phyloP scores from a whole-genome alignment of 306 rosid species.

The Sphenostylis stenocarpa region DNA sequence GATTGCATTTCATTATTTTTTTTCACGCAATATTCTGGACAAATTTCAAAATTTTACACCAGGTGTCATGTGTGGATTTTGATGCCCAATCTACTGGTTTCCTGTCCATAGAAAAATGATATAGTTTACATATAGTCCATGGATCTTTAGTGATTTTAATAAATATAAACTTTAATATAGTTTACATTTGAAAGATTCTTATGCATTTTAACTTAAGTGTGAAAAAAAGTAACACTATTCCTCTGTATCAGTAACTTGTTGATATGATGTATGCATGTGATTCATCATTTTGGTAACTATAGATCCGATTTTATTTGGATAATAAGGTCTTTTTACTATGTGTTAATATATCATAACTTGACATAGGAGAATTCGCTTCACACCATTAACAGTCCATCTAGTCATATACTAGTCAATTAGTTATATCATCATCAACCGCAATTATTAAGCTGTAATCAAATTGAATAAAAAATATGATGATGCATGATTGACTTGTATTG shows the following conservation, averaged over 20 bases:
- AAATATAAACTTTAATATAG: not conserved
- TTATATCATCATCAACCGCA: not conserved
- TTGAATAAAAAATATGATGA: not conserved
- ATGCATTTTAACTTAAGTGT: not conserved
- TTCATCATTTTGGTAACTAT: not conserved
- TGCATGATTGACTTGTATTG: not conserved
- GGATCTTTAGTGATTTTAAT: conserved; percentile 12
- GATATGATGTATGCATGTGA: not conserved
- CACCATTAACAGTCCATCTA: not conserved
- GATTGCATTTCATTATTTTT: not conserved
- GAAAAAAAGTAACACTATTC: not conserved
- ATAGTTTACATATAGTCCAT: not conserved
- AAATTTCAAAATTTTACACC: not conserved
- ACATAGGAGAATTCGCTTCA: not conserved
- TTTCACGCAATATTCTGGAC: not conserved
- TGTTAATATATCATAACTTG: not conserved
- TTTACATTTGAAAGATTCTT: conserved; percentile 3
- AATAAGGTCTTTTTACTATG: not conserved
- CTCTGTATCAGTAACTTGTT: conserved; percentile 14
- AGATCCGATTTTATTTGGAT: not conserved
- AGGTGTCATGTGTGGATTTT: not conserved
- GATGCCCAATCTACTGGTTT: not conserved
- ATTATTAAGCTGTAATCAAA: not conserved
- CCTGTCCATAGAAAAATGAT: not conserved
- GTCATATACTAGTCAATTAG: not conserved